A percentile compares a stretch with the other conserved stretches of the same genome.
Conservation (phyloP, 305 asterid species). For the Monarda citriodora region DNA sequence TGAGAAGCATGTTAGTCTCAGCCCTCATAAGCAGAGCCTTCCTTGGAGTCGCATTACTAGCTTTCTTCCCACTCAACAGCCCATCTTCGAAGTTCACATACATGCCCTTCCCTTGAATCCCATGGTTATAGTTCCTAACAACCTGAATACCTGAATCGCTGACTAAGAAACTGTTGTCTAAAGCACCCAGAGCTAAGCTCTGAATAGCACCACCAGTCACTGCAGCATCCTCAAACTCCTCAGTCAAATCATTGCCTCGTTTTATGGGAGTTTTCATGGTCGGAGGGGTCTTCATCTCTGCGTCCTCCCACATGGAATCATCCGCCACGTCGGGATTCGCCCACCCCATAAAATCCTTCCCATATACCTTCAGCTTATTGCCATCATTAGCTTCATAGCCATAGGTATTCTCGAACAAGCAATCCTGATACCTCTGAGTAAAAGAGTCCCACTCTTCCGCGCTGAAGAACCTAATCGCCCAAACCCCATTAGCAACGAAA, state of each 20-base stretch:
- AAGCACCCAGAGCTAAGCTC: conserved; percentile 94
- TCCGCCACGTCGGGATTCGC: conserved; percentile 94
- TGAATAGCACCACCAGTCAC: conserved; percentile 66
- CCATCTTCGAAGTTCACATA: conserved; percentile 77
- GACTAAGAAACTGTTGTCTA: conserved; percentile 94
- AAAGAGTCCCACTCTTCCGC: conserved; percentile 62
- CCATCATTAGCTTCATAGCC: conserved; percentile 86
- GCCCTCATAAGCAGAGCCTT: conserved; percentile 94
- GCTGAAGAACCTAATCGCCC: conserved; percentile 74
- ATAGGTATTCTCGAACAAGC: conserved; percentile 85
- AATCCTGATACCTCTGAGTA: conserved; percentile 58
- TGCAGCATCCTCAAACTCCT: conserved; percentile 93
- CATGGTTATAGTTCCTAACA: conserved; percentile 86
- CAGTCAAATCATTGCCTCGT: conserved; percentile 56
- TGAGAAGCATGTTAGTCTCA: conserved; percentile 98
- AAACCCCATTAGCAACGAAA: conserved; percentile 85
- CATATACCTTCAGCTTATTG: conserved; percentile 84
- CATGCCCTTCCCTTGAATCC: conserved; percentile 94
- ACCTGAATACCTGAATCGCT: conserved; percentile 95
- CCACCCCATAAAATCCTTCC: conserved; percentile 98
- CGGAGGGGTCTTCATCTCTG: conserved; percentile 65
- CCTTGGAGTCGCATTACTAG: conserved; percentile 56
- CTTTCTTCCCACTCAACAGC: conserved; percentile 40
- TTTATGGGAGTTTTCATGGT: conserved; percentile 42
- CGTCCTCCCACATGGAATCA: conserved; percentile 98